These are phyloP conservation scores for Phoma sp. DNA, from an alignment of 2,329 filamentous ascomycete genomes.

Conservation along the genomic window DNA sequence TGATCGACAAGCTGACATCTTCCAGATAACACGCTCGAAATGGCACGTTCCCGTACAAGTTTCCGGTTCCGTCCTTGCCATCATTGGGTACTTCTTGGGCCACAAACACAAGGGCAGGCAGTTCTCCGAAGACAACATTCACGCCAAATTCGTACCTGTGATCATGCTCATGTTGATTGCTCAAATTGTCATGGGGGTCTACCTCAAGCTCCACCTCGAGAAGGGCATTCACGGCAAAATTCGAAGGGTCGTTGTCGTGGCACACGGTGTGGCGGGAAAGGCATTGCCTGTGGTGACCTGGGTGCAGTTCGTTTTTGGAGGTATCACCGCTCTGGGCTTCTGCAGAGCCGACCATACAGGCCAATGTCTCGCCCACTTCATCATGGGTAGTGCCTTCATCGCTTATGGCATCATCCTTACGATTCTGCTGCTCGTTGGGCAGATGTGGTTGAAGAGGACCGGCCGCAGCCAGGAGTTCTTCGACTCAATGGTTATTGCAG, in stretches of 20 bases:
- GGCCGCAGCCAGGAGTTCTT: constrained; percentile 97
- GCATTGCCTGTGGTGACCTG: constrained; percentile 84
- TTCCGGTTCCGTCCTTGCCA: constrained; percentile 74
- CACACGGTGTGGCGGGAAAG: constrained; percentile 85
- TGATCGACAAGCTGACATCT: constrained; percentile 6
- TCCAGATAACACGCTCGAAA: constrained; percentile 82
- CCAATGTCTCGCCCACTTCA: constrained; percentile 95
- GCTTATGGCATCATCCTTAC: constrained; percentile 89
- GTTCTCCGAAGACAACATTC: constrained; percentile 71
- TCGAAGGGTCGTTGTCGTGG: constrained; percentile 72
- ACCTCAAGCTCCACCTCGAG: constrained; percentile 88
- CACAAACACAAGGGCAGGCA: constrained; percentile 89
- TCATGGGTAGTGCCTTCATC: constrained; percentile 97
- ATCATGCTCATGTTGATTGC: constrained; percentile 80
- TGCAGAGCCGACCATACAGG: constrained; percentile 90
- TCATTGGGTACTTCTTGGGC: constrained; percentile 88
- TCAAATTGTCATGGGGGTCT: constrained; percentile 83
- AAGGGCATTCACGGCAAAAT: constrained; percentile 82
- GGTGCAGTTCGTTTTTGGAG: constrained; percentile 95
- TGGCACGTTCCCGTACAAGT: constrained; percentile 94
- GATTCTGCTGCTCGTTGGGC: constrained; percentile 85
- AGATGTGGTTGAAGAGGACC: constrained; percentile 81
- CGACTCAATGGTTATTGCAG: constrained; percentile 87
- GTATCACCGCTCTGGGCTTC: constrained; percentile 90
- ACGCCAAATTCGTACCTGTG: constrained; percentile 79